Evolutionary conservation across 441 rosid species (phyloP).

Genomic region (Gossypium lobatum): DNA sequence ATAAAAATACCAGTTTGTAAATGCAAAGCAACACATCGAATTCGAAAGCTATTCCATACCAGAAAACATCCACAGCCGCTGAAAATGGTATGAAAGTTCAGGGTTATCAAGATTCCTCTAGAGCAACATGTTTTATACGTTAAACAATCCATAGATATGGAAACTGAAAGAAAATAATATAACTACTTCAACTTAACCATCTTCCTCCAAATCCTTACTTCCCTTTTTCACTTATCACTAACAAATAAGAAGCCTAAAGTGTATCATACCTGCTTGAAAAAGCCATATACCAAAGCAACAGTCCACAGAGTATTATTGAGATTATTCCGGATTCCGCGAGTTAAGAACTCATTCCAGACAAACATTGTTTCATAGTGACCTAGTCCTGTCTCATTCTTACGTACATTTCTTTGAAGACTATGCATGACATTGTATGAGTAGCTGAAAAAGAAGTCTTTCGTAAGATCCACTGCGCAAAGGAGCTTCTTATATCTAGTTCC

Average conservation of each 20-base stretch:
- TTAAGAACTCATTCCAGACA: slow-evolving; percentile 70
- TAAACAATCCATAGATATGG: not conserved
- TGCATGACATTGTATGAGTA: slow-evolving; percentile 68
- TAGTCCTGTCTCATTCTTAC: slow-evolving; percentile 38
- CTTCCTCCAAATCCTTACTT: not conserved
- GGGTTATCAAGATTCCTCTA: not conserved
- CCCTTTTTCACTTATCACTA: not conserved
- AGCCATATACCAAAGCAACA: slow-evolving; percentile 67
- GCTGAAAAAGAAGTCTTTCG: slow-evolving; percentile 84
- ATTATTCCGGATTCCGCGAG: slow-evolving; percentile 45
- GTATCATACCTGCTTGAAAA: slow-evolving; percentile 35
- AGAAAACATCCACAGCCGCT: not conserved
- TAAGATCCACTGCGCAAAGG: slow-evolving; percentile 63
- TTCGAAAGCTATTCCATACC: not conserved
- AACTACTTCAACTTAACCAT: not conserved
- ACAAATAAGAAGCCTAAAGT: not conserved
- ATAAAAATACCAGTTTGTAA: not conserved
- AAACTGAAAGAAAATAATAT: not conserved
- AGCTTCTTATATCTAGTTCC: slow-evolving; percentile 70
- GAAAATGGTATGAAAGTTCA: not conserved
- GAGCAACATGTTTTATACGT: not conserved
- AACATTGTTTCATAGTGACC: slow-evolving; percentile 56
- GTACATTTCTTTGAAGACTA: slow-evolving; percentile 58
- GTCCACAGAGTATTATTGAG: slow-evolving; percentile 65
- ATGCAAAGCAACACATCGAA: not conserved